Base-by-base conservation (phyloP, 352 stramenopile species). In the Nothophytophthora sp. region DNA sequence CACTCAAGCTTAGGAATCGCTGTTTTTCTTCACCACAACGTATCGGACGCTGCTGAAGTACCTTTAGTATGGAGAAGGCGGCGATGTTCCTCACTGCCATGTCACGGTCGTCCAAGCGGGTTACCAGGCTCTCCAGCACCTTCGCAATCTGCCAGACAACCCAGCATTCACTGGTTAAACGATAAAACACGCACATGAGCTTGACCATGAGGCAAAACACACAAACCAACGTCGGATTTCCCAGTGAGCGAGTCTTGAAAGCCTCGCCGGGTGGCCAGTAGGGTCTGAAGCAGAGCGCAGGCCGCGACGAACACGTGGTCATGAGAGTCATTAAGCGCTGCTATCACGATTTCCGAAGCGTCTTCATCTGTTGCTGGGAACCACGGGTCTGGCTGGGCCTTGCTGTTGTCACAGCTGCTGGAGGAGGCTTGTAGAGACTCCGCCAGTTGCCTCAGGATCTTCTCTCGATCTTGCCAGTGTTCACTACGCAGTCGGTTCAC, bases 41-140 rank as follows among this genome's bases (percentile, higher is more conserved):
- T 16, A 13, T 15, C 9, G 4, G 29, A n/a, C 16, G 29, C 29
- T 34, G 3, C 1, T 32, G 5, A 19, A 11, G 7, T 39, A 65
- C 56, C 35, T 50, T 65, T 4, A 60, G 44, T 47, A 65, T 43
- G 4, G 55, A 32, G 12, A 60, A 54, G 4, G 42, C 35, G 19
- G 49, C 49, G 11, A 28, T 25, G 49, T 60, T 55, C 29, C 56
- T 49, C 23, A 39, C 30, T 33, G 49, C n/a, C 5, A 36, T 25
- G 13, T 65, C 49, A 12, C n/a, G 50, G 13, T 38, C 46, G 23
- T 16, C 19, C 25, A 65, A 42, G 10, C 50, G 46, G 7, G 49
- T 37, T 4, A 60, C 28, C 30, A 65, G 49, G 32, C n/a, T 19
- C 1, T 43, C 16, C 5, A 51, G 29, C 27, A 65, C 47, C 15